Conservation (phyloP, 2,329 filamentous ascomycete genomes). For the Penicillium sp. region DNA sequence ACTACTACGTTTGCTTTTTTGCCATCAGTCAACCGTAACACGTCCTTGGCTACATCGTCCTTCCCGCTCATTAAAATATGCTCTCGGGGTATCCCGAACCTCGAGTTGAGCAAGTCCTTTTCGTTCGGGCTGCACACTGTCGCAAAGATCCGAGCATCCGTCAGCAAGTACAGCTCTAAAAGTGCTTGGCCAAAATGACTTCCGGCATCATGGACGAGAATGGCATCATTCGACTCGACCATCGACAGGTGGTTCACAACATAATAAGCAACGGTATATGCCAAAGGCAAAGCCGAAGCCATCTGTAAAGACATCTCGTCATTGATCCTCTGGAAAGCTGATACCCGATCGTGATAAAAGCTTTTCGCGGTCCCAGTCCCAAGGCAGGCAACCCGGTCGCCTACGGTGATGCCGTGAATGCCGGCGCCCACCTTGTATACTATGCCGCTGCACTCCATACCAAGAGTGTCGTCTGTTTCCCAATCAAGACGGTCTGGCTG, state of each 20-base stretch:
- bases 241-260: conserved; percentile 18
- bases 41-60: neutral
- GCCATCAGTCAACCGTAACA: conserved; percentile 4
- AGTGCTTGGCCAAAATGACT: conserved; percentile 24
- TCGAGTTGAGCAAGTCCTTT: conserved; percentile 5
- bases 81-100: conserved; percentile 10
- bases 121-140: conserved; percentile 11
- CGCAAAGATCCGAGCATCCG: conserved; percentile 10
- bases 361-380: conserved; percentile 17
- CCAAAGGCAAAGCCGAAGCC: conserved; percentile 22
- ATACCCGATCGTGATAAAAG: conserved; percentile 14
- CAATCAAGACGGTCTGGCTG: neutral
- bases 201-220: conserved; percentile 32
- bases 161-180: conserved; percentile 15
- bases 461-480: neutral
- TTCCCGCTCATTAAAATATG: conserved; percentile 13
- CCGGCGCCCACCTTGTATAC: conserved; percentile 18
- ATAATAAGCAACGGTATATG: conserved; percentile 24
- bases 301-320: conserved; percentile 20
- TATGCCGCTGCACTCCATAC: conserved; percentile 21
- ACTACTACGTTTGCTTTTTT: conserved; percentile 18
- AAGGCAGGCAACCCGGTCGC: conserved; percentile 26
- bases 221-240: conserved; percentile 16
- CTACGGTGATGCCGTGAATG: conserved; percentile 14
- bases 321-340: conserved; percentile 22